These are phyloP conservation scores for Venturia pyrina DNA, from an alignment of 2,329 filamentous ascomycete genomes.

Conservation along the genomic window DNA sequence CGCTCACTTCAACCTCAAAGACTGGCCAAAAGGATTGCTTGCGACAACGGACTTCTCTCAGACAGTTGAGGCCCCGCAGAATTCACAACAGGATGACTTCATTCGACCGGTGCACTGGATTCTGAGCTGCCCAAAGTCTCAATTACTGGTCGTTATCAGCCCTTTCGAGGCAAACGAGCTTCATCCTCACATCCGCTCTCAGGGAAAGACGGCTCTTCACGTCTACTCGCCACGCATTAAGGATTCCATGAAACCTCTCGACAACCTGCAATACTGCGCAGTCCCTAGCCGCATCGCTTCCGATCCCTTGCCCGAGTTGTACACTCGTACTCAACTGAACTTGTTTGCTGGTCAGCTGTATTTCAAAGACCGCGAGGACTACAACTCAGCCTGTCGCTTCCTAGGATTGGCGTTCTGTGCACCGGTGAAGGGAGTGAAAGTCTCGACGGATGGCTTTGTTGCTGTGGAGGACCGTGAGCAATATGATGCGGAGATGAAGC, in stretches of 20 bases:
- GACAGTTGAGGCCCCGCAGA: constrained; percentile 29
- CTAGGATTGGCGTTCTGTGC: constrained; percentile 34
- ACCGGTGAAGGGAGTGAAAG: not conserved
- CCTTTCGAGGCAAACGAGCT: constrained; percentile 50
- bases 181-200: constrained; percentile 28
- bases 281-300: constrained; percentile 21
- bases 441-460: not conserved
- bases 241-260: constrained; percentile 28
- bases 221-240: constrained; percentile 42
- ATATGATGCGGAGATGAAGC: not conserved
- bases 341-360: constrained; percentile 62
- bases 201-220: constrained; percentile 33
- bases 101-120: constrained; percentile 48
- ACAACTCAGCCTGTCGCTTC: constrained; percentile 40
- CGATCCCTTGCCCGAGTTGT: not conserved
- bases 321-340: constrained; percentile 41
- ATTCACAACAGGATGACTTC: constrained; percentile 33
- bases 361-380: constrained; percentile 44
- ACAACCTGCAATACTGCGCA: constrained; percentile 37
- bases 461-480: not conserved
- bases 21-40: constrained; percentile 32
- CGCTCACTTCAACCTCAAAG: constrained; percentile 28
- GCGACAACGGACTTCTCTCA: constrained; percentile 42
- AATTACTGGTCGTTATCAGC: constrained; percentile 44
- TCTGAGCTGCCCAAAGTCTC: constrained; percentile 24